Evolutionary conservation across 2,329 filamentous ascomycete genomes (phyloP), one percentile per base, ranked within the genome.

Genomic region (Coniosporium tulheliwenetii): DNA sequence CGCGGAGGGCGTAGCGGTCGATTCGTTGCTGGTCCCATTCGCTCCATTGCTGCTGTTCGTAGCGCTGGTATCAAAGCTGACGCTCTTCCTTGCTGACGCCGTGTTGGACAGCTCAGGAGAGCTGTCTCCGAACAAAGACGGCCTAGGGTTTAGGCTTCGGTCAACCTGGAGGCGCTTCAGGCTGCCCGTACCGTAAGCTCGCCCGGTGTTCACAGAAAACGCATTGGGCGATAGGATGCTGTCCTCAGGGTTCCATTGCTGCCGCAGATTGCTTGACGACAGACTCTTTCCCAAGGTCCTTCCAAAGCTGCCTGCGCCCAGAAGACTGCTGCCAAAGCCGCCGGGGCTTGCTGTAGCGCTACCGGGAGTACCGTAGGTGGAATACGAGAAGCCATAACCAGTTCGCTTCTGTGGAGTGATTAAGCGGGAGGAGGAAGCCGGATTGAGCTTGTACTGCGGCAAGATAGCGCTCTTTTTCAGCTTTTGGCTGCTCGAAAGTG

Each of bases 131-230:
- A 79, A 79, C 1, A 79, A 59, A 45, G 77, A 69, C 16, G 64
- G 66, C 51, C 85, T 81, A 43, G 73, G 86, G 41, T 84, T 75
- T 56, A 98, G 70, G 48, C 80, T 81, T 47, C 85, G 80, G 61
- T 95, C 93, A 57, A 98, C 95, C 40, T 87, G 81, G 42, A 98
- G 73, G 59, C 86, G 87, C 66, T 95, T 95, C 50, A 94, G 75
- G 55, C 74, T 84, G 36, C 76, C 75, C 54, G 70, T 77, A n/a
- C 75, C 73, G 39, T 79, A 80, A 49, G 76, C 72, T 43, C 79
- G 75, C 31, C 73, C 69, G 43, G 69, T 70, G 13, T 74, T 80
- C 19, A 80, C 70, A 2, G 84, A 83, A 58, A 95, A 87, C 2
- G 86, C 85, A 32, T 85, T 85, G 0, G 87, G 86, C 1, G 83